Evolutionary conservation across 1,284 basidiomycete genomes (phyloP).

Genomic region (Volvariella surrecta): DNA sequence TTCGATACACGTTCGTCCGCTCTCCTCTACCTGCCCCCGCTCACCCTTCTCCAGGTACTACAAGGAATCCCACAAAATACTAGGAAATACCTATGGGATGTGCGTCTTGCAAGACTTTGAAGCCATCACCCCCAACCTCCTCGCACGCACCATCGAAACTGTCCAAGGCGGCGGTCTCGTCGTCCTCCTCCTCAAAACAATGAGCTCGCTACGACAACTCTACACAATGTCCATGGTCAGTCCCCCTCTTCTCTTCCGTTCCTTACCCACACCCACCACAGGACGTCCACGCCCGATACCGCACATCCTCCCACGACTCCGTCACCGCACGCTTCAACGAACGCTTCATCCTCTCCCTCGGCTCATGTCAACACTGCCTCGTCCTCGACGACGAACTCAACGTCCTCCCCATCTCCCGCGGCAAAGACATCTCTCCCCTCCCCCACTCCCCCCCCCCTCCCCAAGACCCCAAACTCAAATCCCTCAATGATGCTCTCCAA

Average conservation of each 20-base stretch:
- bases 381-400: slow-evolving; percentile 98
- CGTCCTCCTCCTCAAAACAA: slow-evolving; percentile 88
- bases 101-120: slow-evolving; percentile 97
- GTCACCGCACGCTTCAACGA: slow-evolving; percentile 97
- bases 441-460: slow-evolving; percentile 30
- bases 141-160: slow-evolving; percentile 97
- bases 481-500: slow-evolving; percentile 73
- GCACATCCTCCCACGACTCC: slow-evolving; percentile 85
- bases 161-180: slow-evolving; percentile 96
- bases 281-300: slow-evolving; percentile 93
- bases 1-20: slow-evolving; percentile 80
- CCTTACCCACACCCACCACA: slow-evolving; percentile 20
- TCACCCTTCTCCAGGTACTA: slow-evolving; percentile 34
- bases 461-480: slow-evolving; percentile 61
- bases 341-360: slow-evolving; percentile 92
- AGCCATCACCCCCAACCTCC: slow-evolving; percentile 94
- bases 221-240: slow-evolving; percentile 95
- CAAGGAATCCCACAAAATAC: slow-evolving; percentile 93
- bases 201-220: slow-evolving; percentile 89
- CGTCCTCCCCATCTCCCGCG: slow-evolving; percentile 93
- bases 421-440: slow-evolving; percentile 80
- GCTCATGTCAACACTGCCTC: slow-evolving; percentile 85
- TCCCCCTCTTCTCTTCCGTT: slow-evolving; percentile 6
- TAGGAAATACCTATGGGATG: slow-evolving; percentile 98
- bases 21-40: background rate